A percentile compares a stretch with the other conserved stretches of the same genome.
Evolutionary conservation across 2,329 filamentous ascomycete species (phyloP).

Genomic region (Fonsecaea monophora): DNA sequence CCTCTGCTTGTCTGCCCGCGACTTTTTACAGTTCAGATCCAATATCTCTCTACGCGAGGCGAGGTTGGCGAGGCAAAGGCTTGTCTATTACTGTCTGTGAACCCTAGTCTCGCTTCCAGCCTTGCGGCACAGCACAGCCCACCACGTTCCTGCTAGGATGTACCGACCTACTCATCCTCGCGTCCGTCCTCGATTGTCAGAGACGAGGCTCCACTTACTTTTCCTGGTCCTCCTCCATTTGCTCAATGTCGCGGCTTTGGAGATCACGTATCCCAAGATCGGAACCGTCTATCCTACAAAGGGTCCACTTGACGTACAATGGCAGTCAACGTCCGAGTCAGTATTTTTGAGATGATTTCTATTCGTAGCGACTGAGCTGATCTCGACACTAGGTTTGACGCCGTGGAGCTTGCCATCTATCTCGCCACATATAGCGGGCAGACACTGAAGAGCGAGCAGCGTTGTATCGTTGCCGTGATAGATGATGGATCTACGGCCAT

Average conservation of each 20-base stretch:
- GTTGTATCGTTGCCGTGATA: background rate
- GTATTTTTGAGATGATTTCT: background rate
- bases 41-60: background rate
- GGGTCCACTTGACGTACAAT: slow-evolving; percentile 2
- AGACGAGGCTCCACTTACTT: background rate
- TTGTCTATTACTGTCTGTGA: background rate
- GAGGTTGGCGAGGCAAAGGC: background rate
- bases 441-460: background rate
- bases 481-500: background rate
- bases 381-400: background rate
- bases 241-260: background rate
- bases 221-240: background rate
- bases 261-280: background rate
- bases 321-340: background rate
- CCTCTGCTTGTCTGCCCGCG: background rate
- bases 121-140: background rate
- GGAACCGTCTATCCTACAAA: background rate
- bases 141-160: background rate
- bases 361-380: background rate
- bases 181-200: background rate
- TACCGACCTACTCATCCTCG: background rate
- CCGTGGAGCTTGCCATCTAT: background rate
- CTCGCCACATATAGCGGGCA: slow-evolving; percentile 1
- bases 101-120: background rate
- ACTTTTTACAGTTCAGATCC: background rate